phyloP scores from a whole-genome alignment of 1,284 basidiomycete genomes.

The Vanrija sp. region DNA sequence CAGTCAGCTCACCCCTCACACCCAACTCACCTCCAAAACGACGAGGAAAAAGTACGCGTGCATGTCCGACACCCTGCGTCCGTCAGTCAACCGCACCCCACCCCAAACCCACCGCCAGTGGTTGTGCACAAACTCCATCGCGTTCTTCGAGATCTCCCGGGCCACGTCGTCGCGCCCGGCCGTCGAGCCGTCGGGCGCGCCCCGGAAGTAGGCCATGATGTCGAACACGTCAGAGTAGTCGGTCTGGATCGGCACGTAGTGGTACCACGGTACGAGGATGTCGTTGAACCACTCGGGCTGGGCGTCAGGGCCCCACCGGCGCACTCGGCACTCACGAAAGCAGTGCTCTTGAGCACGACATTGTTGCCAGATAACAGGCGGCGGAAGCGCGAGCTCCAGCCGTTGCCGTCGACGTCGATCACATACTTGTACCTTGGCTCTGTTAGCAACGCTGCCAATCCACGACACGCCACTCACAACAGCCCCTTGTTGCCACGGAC shows the following conservation, averaged over 20 bases:
- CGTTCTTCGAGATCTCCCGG: slow-evolving; percentile 47
- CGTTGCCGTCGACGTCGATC: slow-evolving; percentile 52
- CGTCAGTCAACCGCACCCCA: background rate
- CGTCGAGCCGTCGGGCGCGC: slow-evolving; percentile 46
- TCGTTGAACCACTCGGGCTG: slow-evolving; percentile 37
- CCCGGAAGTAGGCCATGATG: slow-evolving; percentile 51
- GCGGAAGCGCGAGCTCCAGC: slow-evolving; percentile 48
- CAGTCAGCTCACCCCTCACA: background rate
- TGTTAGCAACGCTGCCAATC: background rate
- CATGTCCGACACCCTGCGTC: slow-evolving; percentile 44
- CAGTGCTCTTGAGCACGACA: slow-evolving; percentile 41
- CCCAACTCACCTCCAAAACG: slow-evolving; percentile 33
- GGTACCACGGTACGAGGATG: slow-evolving; percentile 44
- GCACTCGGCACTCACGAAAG: slow-evolving; percentile 29
- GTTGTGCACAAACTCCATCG: slow-evolving; percentile 39
- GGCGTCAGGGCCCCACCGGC: background rate
- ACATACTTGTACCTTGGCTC: slow-evolving; percentile 47
- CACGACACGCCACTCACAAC: slow-evolving; percentile 23
- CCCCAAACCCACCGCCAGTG: slow-evolving; percentile 38
- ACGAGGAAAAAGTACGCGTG: slow-evolving; percentile 45
- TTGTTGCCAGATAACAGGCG: slow-evolving; percentile 40
- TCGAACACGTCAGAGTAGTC: slow-evolving; percentile 49
- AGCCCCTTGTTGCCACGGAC: slow-evolving; percentile 26
- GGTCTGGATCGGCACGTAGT: slow-evolving; percentile 44
- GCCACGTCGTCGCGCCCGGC: slow-evolving; percentile 45